A percentile compares a stretch with the other conserved stretches of the same genome.
Evolutionary conservation across 768 basidiomycete genomes (phyloP).

Genomic region (Agrocybe praecox): DNA sequence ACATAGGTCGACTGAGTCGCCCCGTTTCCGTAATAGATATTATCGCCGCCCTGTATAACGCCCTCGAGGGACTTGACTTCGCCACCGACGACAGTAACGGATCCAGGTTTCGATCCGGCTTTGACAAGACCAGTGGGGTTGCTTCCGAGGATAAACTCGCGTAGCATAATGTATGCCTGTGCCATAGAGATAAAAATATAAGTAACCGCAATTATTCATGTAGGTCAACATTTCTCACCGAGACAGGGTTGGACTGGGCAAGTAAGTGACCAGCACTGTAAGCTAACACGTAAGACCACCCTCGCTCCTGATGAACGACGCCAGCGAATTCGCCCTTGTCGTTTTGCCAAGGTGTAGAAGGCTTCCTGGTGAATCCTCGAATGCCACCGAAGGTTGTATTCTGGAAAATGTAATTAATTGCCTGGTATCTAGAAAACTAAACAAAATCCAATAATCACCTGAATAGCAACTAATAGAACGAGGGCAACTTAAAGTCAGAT

Average conservation of each 20-base stretch:
- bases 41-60: constrained; percentile 55
- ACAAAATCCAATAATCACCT: constrained; percentile 31
- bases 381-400: constrained; percentile 82
- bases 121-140: constrained; percentile 61
- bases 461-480: constrained; percentile 51
- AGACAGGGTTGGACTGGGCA: constrained; percentile 32
- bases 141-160: constrained; percentile 68
- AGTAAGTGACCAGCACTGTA: constrained; percentile 46
- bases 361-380: constrained; percentile 70
- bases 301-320: constrained; percentile 74
- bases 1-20: constrained; percentile 54
- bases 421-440: background rate
- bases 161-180: constrained; percentile 62
- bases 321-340: constrained; percentile 63
- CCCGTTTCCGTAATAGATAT: constrained; percentile 56
- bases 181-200: background rate
- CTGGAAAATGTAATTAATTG: constrained; percentile 28
- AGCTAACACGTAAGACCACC: constrained; percentile 57
- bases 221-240: constrained; percentile 29
- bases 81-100: constrained; percentile 44
- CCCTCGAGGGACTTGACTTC: constrained; percentile 46
- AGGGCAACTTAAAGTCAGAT: background rate
- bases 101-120: constrained; percentile 22
- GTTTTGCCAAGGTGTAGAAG: constrained; percentile 69
- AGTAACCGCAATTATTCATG: background rate